phyloP scores from a whole-genome alignment of 371 early-diverging fungal species.

The Circinella umbellata region DNA sequence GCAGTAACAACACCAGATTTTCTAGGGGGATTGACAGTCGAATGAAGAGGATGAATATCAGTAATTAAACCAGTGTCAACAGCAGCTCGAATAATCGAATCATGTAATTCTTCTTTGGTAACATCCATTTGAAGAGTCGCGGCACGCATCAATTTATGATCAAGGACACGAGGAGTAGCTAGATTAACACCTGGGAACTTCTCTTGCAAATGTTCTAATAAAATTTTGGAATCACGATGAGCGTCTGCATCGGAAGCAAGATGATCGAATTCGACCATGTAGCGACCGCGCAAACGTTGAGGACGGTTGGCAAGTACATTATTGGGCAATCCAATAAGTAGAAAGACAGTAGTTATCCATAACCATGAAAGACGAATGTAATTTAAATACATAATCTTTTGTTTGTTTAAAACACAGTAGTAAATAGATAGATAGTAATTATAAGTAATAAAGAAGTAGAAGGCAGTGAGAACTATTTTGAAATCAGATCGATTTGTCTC shows the following conservation, averaged over 20 bases:
- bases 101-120: slow-evolving; percentile 18
- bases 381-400: too few relatives aligned
- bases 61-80: slow-evolving; percentile 26
- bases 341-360: too few relatives aligned
- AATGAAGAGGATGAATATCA: slow-evolving; percentile 34
- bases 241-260: background rate
- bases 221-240: slow-evolving; percentile 7
- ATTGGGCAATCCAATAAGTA: too few relatives aligned
- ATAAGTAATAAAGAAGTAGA: too few relatives aligned
- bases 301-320: too few relatives aligned
- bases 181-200: slow-evolving; percentile 30
- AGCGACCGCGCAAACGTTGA: slow-evolving; percentile 22
- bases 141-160: slow-evolving; percentile 40
- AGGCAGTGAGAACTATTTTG: too few relatives aligned
- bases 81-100: slow-evolving; percentile 20
- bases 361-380: too few relatives aligned
- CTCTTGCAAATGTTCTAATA: slow-evolving; percentile 26
- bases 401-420: too few relatives aligned
- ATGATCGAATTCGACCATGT: slow-evolving; percentile 35
- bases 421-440: too few relatives aligned
- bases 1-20: too few relatives aligned
- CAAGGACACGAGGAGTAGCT: slow-evolving; percentile 25
- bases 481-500: too few relatives aligned
- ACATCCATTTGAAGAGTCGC: slow-evolving; percentile 35
- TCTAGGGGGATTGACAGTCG: background rate